Evolutionary conservation across 1,139 yeast species (phyloP).

Genomic region (Candida neerlandica): DNA sequence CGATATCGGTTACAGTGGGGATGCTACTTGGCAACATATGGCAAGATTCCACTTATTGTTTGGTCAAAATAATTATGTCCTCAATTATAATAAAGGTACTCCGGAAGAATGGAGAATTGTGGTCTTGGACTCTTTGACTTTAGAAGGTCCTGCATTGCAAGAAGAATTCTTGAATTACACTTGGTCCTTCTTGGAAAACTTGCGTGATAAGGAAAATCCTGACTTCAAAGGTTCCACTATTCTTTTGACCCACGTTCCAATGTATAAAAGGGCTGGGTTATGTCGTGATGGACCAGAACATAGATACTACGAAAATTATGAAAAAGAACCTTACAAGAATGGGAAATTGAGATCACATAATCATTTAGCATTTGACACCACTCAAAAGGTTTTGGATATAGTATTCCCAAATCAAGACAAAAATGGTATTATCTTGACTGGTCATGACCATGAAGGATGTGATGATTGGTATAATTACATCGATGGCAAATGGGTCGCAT

Average conservation of each 20-base stretch:
- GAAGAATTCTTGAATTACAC: constrained; percentile 67
- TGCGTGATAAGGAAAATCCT: constrained; percentile 49
- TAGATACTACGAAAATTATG: constrained; percentile 53
- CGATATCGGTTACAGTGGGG: constrained; percentile 95
- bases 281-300: constrained; percentile 85
- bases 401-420: constrained; percentile 64
- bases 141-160: constrained; percentile 91
- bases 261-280: constrained; percentile 75
- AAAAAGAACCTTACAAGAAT: constrained; percentile 64
- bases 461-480: constrained; percentile 58
- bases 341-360: constrained; percentile 84
- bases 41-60: constrained; percentile 71
- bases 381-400: constrained; percentile 67
- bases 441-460: constrained; percentile 98
- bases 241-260: constrained; percentile 85
- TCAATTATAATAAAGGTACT: constrained; percentile 63
- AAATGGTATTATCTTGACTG: constrained; percentile 82
- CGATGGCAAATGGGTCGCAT: constrained; percentile 60
- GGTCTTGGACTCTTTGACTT: constrained; percentile 75
- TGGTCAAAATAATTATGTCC: constrained; percentile 84
- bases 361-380: constrained; percentile 67
- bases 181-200: constrained; percentile 67
- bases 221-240: constrained; percentile 76
- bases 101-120: constrained; percentile 81
- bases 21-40: constrained; percentile 90